Conservation (phyloP, 305 asterid genomes). For the Fraxinus xanthoxyloides region DNA sequence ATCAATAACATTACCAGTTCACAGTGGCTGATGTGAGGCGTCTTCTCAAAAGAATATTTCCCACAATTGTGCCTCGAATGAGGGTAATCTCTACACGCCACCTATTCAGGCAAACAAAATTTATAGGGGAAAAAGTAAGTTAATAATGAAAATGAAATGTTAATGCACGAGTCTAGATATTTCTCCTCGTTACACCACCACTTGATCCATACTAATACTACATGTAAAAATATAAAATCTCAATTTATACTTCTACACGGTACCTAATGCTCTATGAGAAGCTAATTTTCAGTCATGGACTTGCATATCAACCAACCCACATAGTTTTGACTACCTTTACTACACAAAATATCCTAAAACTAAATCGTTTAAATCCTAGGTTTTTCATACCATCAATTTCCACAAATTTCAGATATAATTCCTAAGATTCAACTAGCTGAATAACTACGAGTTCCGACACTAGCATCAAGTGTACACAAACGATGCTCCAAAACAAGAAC, state of each 20-base stretch:
- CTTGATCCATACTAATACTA: neutral
- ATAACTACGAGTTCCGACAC: neutral
- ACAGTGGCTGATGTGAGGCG: slow-evolving; percentile 57
- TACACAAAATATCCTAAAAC: neutral
- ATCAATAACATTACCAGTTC: slow-evolving; percentile 34
- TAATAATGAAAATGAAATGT: neutral
- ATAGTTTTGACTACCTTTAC: neutral
- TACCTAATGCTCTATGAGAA: neutral
- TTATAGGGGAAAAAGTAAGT: neutral
- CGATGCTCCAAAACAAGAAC: neutral
- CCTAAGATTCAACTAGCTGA: neutral
- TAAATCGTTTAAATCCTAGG: too few species aligned
- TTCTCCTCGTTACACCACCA: neutral
- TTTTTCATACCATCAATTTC: neutral
- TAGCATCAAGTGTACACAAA: neutral
- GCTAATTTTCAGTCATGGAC: neutral
- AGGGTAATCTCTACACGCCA: slow-evolving; percentile 84
- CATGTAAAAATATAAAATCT: neutral
- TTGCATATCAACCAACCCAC: neutral
- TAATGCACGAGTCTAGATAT: neutral
- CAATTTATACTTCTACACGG: neutral
- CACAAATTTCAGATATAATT: neutral
- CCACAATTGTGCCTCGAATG: slow-evolving; percentile 68
- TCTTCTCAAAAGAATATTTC: slow-evolving; percentile 44
- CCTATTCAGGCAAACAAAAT: slow-evolving; percentile 29